A percentile compares a stretch with the other conserved stretches of the same genome.
These are phyloP conservation scores for Beauveria scarabaeidicola DNA, from an alignment of 2,329 filamentous ascomycete genomes.

Conservation along the genomic window DNA sequence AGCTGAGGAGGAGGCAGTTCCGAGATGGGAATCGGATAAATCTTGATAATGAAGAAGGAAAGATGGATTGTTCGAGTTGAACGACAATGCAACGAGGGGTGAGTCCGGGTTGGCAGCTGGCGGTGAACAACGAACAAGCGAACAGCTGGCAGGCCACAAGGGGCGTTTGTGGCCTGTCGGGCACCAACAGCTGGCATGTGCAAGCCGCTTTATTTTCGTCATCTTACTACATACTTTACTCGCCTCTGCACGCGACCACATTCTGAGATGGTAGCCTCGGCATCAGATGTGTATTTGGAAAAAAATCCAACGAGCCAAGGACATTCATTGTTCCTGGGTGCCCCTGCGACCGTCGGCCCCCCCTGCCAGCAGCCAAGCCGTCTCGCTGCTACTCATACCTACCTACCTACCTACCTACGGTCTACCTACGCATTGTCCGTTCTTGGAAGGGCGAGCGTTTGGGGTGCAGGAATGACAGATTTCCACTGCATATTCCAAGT, in stretches of 20 bases:
- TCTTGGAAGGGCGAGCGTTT: too few relatives aligned
- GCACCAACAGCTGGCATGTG: background rate
- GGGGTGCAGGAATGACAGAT: too few relatives aligned
- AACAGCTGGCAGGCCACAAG: background rate
- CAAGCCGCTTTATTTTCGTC: constrained; percentile 12
- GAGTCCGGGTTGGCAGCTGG: constrained; percentile 6
- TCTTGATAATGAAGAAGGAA: background rate
- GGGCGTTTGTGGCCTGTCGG: background rate
- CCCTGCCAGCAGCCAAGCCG: background rate
- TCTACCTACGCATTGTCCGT: too few relatives aligned
- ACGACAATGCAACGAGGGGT: background rate
- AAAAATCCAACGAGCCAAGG: background rate
- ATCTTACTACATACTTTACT: constrained; percentile 1
- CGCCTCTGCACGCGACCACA: background rate
- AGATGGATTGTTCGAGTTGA: background rate
- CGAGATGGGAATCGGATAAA: background rate
- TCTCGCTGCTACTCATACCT: too few relatives aligned
- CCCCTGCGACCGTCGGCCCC: background rate
- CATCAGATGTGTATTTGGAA: background rate
- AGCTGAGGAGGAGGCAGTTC: background rate
- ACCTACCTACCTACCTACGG: too few relatives aligned
- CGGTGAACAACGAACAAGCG: background rate
- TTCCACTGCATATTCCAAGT: too few relatives aligned
- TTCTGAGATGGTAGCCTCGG: background rate
- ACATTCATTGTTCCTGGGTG: too few relatives aligned